These are phyloP conservation scores for Pulveroboletus sp. DNA, from an alignment of 1,284 basidiomycete genomes.

Conservation along the genomic window DNA sequence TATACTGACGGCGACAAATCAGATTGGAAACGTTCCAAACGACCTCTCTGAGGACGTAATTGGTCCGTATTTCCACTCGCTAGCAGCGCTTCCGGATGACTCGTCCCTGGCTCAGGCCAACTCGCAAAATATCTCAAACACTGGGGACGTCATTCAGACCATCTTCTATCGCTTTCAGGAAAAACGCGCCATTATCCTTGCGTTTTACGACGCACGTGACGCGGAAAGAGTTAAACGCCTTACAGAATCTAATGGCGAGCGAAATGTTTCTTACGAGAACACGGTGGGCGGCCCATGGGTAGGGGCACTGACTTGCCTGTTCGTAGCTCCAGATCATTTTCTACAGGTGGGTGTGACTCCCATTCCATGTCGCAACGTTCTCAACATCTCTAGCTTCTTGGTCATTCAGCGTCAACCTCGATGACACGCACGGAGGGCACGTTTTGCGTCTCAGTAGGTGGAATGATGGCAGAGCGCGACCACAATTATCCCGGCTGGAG, in stretches of 20 bases:
- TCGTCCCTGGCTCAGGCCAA: slow-evolving; percentile 12
- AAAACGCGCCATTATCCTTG: slow-evolving; percentile 55
- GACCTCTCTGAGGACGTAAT: slow-evolving; percentile 41
- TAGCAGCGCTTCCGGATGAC: slow-evolving; percentile 22
- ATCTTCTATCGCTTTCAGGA: slow-evolving; percentile 51
- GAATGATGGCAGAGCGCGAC: slow-evolving; percentile 22
- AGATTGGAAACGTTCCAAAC: slow-evolving; percentile 39
- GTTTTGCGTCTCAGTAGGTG: slow-evolving; percentile 42
- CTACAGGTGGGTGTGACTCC: slow-evolving; percentile 24
- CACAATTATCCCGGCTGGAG: slow-evolving; percentile 23
- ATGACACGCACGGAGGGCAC: slow-evolving; percentile 44
- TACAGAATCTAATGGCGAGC: slow-evolving; percentile 38
- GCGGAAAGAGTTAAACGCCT: slow-evolving; percentile 49
- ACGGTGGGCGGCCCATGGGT: slow-evolving; percentile 22
- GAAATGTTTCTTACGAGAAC: slow-evolving; percentile 24
- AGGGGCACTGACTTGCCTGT: slow-evolving; percentile 31
- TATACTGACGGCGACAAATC: slow-evolving; percentile 17
- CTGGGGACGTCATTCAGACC: slow-evolving; percentile 45
- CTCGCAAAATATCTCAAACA: slow-evolving; percentile 9
- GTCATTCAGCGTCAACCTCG: slow-evolving; percentile 40
- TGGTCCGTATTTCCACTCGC: slow-evolving; percentile 31
- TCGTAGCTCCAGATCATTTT: slow-evolving; percentile 36
- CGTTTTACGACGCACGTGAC: slow-evolving; percentile 63
- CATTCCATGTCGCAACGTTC: not conserved
- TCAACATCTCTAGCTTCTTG: slow-evolving; percentile 40